Conservation (phyloP, 2,329 filamentous ascomycete species). For the Pseudogymnoascus sp. region DNA sequence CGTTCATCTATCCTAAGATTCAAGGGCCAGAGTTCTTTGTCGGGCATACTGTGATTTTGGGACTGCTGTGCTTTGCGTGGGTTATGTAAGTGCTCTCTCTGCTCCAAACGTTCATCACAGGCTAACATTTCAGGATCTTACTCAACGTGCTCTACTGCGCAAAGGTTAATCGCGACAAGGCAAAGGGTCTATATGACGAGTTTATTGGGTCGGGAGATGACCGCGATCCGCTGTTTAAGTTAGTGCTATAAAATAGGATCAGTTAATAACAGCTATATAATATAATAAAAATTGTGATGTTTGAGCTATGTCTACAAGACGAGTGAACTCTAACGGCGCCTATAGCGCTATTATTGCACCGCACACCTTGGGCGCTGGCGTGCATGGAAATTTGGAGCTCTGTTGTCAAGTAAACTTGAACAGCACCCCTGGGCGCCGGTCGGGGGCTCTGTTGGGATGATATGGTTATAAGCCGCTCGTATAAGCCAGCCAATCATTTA, state of each 20-base stretch:
- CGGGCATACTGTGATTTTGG: constrained; percentile 54
- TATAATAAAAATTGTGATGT: too few relatives aligned
- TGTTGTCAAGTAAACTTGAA: too few relatives aligned
- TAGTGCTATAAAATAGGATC: constrained; percentile 42
- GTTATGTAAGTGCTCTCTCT: constrained; percentile 46
- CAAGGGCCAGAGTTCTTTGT: constrained; percentile 51
- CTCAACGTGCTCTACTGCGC: constrained; percentile 54
- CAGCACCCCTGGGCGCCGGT: too few relatives aligned
- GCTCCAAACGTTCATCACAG: background rate
- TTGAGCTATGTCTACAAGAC: too few relatives aligned
- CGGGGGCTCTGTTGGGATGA: too few relatives aligned
- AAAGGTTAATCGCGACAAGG: constrained; percentile 58
- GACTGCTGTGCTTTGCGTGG: constrained; percentile 55
- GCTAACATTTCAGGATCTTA: constrained; percentile 39
- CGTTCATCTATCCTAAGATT: constrained; percentile 11
- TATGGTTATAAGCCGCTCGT: too few relatives aligned
- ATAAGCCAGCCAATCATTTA: too few relatives aligned
- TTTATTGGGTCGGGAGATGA: constrained; percentile 54
- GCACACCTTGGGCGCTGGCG: too few relatives aligned
- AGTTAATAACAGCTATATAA: too few relatives aligned
- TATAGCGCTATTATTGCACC: too few relatives aligned
- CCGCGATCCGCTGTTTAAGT: constrained; percentile 52
- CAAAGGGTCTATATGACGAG: constrained; percentile 48
- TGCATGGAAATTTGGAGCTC: too few relatives aligned
- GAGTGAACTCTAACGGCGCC: too few relatives aligned